Percentiles rank a stretch among this genome's conserved stretches.
These are phyloP conservation scores for Pilobolus umbonatus DNA, from an alignment of 192 early-diverging fungal genomes.

Conservation along the genomic window DNA sequence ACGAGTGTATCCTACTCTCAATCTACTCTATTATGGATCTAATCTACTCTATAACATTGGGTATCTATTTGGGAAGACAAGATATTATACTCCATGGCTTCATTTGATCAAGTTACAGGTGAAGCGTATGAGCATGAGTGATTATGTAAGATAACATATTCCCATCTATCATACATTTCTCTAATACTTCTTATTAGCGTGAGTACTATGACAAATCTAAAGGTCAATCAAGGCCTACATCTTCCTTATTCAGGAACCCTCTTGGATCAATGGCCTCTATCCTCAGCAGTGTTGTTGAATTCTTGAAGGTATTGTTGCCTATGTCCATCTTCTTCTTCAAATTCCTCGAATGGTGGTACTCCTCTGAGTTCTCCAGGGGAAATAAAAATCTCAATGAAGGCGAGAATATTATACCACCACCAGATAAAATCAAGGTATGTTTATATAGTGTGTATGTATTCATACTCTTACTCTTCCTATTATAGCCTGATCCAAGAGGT, in stretches of 20 bases:
- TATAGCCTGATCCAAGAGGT: constrained; percentile 72
- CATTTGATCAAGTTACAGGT: constrained; percentile 73
- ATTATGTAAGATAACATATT: constrained; percentile 61
- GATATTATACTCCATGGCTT: constrained; percentile 81
- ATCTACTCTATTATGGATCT: constrained; percentile 64
- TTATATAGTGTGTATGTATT: not conserved
- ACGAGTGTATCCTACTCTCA: constrained; percentile 66
- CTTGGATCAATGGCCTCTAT: constrained; percentile 22
- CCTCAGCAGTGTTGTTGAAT: constrained; percentile 57
- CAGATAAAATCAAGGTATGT: constrained; percentile 61
- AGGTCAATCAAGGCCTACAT: not conserved
- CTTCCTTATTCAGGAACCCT: constrained; percentile 11
- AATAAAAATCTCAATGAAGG: constrained; percentile 39
- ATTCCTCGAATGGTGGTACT: constrained; percentile 97
- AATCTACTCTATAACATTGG: constrained; percentile 66
- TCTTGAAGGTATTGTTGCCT: constrained; percentile 75
- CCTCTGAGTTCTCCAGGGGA: constrained; percentile 70
- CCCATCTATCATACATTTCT: not conserved
- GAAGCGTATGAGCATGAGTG: constrained; percentile 72
- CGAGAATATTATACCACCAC: constrained; percentile 61
- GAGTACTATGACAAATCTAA: constrained; percentile 20
- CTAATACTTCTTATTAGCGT: constrained; percentile 13
- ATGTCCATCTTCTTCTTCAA: constrained; percentile 91
- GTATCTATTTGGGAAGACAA: constrained; percentile 83
- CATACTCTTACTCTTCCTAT: not conserved